These are phyloP conservation scores for Xylariaceae sp. DNA, from an alignment of 2,329 filamentous ascomycete genomes.

Conservation along the genomic window DNA sequence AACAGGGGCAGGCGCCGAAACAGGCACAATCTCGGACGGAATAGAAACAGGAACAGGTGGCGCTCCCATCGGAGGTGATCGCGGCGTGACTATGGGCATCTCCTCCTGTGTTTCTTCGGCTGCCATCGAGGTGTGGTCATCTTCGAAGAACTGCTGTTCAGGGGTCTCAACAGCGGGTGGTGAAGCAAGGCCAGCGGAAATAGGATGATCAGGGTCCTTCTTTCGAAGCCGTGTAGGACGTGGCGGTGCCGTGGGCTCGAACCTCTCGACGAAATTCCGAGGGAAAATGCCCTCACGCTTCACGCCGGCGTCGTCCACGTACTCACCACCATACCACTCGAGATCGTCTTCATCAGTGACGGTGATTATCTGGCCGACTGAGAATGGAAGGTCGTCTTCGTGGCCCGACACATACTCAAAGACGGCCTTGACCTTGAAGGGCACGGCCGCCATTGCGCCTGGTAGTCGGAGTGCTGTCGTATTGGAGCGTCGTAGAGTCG, in stretches of 20 bases:
- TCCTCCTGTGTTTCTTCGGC: constrained; percentile 30
- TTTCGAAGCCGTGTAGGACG: constrained; percentile 74
- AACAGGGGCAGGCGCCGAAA: constrained; percentile 34
- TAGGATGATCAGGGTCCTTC: constrained; percentile 47
- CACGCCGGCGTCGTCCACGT: constrained; percentile 66
- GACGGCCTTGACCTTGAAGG: constrained; percentile 92
- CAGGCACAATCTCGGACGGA: constrained; percentile 36
- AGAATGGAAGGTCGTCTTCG: constrained; percentile 90
- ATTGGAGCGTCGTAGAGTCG: background rate
- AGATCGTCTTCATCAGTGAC: constrained; percentile 88
- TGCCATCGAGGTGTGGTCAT: constrained; percentile 18
- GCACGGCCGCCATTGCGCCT: constrained; percentile 59
- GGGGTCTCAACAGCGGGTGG: constrained; percentile 28
- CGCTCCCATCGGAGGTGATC: constrained; percentile 30
- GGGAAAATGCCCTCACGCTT: constrained; percentile 87
- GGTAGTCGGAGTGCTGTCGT: background rate
- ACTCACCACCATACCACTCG: constrained; percentile 92
- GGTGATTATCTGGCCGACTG: constrained; percentile 80
- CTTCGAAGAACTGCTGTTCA: constrained; percentile 25
- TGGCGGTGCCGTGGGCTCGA: constrained; percentile 84
- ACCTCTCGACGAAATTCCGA: constrained; percentile 94
- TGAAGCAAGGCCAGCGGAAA: constrained; percentile 33
- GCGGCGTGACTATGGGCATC: constrained; percentile 26
- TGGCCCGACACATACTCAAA: constrained; percentile 92
- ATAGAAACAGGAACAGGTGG: constrained; percentile 31